Percentiles rank a stretch among this genome's conserved stretches.
These are phyloP conservation scores for Microsporum audouinii DNA, from an alignment of 2,329 filamentous ascomycete genomes.

Conservation along the genomic window DNA sequence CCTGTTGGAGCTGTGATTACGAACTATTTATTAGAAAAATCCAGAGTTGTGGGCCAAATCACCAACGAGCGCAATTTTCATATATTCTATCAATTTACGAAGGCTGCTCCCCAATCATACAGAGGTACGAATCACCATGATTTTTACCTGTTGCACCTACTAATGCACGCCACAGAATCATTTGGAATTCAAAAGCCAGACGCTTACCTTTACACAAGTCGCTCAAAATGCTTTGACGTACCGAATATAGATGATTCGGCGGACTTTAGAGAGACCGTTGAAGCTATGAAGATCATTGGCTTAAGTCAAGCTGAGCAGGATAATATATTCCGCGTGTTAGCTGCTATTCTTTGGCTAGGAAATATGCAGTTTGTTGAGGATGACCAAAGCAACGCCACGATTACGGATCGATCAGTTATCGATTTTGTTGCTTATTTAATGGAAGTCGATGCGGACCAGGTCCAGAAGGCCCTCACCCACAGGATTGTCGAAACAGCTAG, in stretches of 20 bases:
- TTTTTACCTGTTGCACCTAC: neutral
- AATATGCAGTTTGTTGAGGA: conserved; percentile 88
- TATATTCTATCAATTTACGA: conserved; percentile 98
- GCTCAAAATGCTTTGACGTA: conserved; percentile 89
- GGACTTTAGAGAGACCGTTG: conserved; percentile 79
- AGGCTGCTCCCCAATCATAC: conserved; percentile 79
- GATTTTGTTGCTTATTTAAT: conserved; percentile 91
- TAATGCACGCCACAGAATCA: conserved; percentile 41
- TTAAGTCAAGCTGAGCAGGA: conserved; percentile 82
- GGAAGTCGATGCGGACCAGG: conserved; percentile 67
- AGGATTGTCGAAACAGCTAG: conserved; percentile 66
- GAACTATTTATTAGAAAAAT: conserved; percentile 94
- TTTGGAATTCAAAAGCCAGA: conserved; percentile 87
- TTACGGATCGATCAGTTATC: conserved; percentile 79
- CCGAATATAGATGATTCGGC: conserved; percentile 83
- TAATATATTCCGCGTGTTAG: conserved; percentile 89
- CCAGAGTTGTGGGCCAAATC: conserved; percentile 89
- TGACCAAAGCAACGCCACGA: conserved; percentile 74
- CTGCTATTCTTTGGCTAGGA: conserved; percentile 84
- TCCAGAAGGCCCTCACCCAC: conserved; percentile 79
- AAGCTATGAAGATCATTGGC: conserved; percentile 92
- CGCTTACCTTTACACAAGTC: conserved; percentile 86
- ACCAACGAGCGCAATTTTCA: conserved; percentile 95
- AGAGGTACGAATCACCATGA: conserved; percentile 38
- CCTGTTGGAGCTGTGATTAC: conserved; percentile 95